phyloP scores from a whole-genome alignment of 2,329 filamentous ascomycete genomes.

The Arthrobotrys sinensis region DNA sequence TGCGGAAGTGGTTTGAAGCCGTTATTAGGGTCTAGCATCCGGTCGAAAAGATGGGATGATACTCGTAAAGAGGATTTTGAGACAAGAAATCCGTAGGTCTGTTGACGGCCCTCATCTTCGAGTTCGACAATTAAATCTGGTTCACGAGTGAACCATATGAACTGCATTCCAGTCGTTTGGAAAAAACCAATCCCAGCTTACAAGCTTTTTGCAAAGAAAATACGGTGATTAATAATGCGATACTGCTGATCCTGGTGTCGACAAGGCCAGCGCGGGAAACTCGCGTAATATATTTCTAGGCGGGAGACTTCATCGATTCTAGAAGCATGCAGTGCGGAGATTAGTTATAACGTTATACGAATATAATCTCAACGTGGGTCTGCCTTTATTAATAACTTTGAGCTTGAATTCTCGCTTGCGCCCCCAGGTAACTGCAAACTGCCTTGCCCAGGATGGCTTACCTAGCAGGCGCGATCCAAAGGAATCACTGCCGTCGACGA shows the following conservation, averaged over 20 bases:
- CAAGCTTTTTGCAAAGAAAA: background rate
- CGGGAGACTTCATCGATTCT: no score
- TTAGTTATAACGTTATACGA: no score
- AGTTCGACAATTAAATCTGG: slow-evolving; percentile 47
- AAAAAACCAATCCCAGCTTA: background rate
- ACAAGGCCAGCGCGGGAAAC: no score
- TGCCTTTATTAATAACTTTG: no score
- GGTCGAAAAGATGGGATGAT: slow-evolving; percentile 34
- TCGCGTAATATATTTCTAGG: no score
- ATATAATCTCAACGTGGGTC: no score
- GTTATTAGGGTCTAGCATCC: slow-evolving; percentile 36
- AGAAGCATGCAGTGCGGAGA: no score
- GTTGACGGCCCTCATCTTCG: slow-evolving; percentile 2
- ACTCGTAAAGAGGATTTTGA: slow-evolving; percentile 10
- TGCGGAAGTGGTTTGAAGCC: slow-evolving; percentile 47
- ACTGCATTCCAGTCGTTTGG: slow-evolving; percentile 30
- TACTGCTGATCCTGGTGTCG: no score
- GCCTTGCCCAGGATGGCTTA: background rate
- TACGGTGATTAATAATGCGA: background rate
- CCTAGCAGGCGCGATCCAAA: slow-evolving; percentile 7
- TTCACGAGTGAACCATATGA: slow-evolving; percentile 50
- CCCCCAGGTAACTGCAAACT: background rate
- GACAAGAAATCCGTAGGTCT: slow-evolving; percentile 36
- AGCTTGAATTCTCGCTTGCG: no score
- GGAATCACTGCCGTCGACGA: background rate